phyloP scores from a whole-genome alignment of 768 basidiomycete genomes.

The Solioccasus polychromus region DNA sequence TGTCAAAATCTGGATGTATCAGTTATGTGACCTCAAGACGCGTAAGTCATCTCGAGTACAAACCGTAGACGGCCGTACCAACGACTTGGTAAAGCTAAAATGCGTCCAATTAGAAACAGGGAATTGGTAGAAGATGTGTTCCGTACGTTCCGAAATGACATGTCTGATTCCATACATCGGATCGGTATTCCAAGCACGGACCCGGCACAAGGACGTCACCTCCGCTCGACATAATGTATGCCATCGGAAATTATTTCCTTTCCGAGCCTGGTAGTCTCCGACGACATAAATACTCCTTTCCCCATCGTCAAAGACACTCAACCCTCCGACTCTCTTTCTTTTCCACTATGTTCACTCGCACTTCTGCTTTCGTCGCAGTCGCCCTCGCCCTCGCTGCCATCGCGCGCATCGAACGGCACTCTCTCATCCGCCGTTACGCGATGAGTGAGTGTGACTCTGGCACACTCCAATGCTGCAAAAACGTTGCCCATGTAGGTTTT shows the following conservation, averaged over 20 bases:
- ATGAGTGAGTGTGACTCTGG: constrained; percentile 19
- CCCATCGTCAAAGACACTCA: background rate
- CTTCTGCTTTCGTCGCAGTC: constrained; percentile 18
- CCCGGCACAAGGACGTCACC: constrained; percentile 12
- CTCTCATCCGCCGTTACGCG: constrained; percentile 6
- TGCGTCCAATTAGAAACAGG: too few relatives aligned
- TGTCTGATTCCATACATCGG: constrained; percentile 1
- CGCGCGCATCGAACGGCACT: constrained; percentile 23
- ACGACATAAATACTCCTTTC: constrained; percentile 24
- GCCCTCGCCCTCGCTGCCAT: constrained; percentile 17
- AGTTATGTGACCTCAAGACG: too few relatives aligned
- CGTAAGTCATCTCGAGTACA: too few relatives aligned
- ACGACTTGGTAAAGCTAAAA: too few relatives aligned
- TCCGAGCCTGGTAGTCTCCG: constrained; percentile 1
- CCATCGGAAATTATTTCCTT: constrained; percentile 12
- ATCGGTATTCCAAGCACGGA: background rate
- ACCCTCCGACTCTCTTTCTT: background rate
- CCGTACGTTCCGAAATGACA: constrained; percentile 8
- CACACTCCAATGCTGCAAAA: constrained; percentile 18
- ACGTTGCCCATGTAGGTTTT: constrained; percentile 19
- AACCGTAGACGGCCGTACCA: too few relatives aligned
- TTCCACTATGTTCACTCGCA: constrained; percentile 20
- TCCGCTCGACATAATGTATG: background rate
- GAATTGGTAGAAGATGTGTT: too few relatives aligned
- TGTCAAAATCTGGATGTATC: background rate